phyloP scores from a whole-genome alignment of 2,329 filamentous ascomycete genomes.

The Monilinia laxa region DNA sequence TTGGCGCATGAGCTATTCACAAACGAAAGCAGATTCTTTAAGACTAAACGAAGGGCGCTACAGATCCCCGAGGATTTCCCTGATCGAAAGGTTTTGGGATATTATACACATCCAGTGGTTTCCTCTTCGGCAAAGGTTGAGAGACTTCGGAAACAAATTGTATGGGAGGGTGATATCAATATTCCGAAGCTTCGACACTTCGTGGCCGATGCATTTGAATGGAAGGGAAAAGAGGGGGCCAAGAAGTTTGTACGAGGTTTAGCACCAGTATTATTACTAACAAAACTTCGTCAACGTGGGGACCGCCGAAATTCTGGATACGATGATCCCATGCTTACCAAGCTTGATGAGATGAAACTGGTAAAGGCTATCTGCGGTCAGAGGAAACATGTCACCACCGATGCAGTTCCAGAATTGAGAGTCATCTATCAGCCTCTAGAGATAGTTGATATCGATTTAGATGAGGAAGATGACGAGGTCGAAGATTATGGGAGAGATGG shows the following conservation, averaged over 20 bases:
- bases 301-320: constrained; percentile 42
- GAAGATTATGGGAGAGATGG: constrained; percentile 50
- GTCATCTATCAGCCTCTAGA: constrained; percentile 74
- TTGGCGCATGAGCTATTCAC: constrained; percentile 75
- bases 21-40: constrained; percentile 81
- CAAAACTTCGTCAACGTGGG: constrained; percentile 51
- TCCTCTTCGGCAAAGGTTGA: constrained; percentile 61
- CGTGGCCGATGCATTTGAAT: constrained; percentile 78
- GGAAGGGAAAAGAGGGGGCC: constrained; percentile 75
- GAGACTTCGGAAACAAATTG: constrained; percentile 52
- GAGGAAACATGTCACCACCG: constrained; percentile 70
- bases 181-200: constrained; percentile 69
- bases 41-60: constrained; percentile 70
- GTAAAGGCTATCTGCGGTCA: constrained; percentile 67
- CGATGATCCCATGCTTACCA: constrained; percentile 41
- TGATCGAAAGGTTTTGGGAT: constrained; percentile 72
- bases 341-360: constrained; percentile 52
- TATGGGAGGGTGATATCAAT: constrained; percentile 65
- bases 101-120: constrained; percentile 85
- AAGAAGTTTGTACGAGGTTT: constrained; percentile 81
- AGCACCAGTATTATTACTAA: constrained; percentile 71
- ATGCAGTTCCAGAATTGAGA: constrained; percentile 73
- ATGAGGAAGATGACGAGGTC: constrained; percentile 58
- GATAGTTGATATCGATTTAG: constrained; percentile 75
- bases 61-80: constrained; percentile 80